phyloP scores from a whole-genome alignment of 2,329 filamentous ascomycete genomes.

The Penicillium polonicum region DNA sequence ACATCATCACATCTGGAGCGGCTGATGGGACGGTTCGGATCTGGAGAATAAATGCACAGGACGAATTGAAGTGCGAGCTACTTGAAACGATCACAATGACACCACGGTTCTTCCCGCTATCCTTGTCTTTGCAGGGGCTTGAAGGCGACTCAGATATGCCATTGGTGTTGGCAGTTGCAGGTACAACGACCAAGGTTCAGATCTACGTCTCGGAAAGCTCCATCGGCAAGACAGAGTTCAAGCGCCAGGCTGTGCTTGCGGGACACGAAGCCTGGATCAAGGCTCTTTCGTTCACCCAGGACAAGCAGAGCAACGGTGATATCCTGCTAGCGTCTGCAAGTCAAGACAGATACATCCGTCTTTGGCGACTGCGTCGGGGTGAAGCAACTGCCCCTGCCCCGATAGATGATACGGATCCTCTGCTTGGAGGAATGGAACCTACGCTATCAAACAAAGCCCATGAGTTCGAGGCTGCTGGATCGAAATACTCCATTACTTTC shows the following conservation, averaged over 20 bases:
- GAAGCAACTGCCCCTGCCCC: conserved; percentile 56
- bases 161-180: conserved; percentile 75
- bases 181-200: conserved; percentile 79
- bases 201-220: conserved; percentile 63
- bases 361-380: conserved; percentile 82
- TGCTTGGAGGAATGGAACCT: conserved; percentile 53
- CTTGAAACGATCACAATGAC: conserved; percentile 69
- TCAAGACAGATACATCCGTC: conserved; percentile 93
- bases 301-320: conserved; percentile 60
- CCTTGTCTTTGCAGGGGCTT: conserved; percentile 67
- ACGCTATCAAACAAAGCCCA: conserved; percentile 89
- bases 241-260: conserved; percentile 70
- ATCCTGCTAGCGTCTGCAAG: conserved; percentile 86
- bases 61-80: conserved; percentile 46
- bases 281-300: conserved; percentile 73
- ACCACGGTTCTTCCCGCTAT: conserved; percentile 79
- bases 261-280: conserved; percentile 96
- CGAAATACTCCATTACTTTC: conserved; percentile 79
- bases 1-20: conserved; percentile 59
- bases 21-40: conserved; percentile 62
- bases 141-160: conserved; percentile 49
- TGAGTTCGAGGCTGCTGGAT: conserved; percentile 61
- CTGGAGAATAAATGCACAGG: conserved; percentile 61
- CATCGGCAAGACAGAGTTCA: conserved; percentile 54
- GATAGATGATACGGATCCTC: conserved; percentile 35